phyloP scores from a whole-genome alignment of 2,329 filamentous ascomycete species.

The Penicillium sp. region DNA sequence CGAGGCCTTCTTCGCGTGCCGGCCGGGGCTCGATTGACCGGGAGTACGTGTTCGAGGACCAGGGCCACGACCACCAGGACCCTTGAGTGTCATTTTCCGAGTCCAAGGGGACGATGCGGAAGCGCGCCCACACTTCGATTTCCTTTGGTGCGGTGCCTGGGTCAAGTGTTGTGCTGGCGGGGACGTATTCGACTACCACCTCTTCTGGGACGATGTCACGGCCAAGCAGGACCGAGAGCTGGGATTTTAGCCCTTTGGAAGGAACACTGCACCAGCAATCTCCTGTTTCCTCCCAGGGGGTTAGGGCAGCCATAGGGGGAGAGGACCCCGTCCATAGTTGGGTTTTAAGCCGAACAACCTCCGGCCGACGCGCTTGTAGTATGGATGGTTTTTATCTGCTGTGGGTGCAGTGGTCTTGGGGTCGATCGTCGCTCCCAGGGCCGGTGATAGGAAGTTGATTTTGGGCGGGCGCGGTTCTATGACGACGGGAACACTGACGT shows the following conservation, averaged over 20 bases:
- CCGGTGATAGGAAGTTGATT: slow-evolving; percentile 68
- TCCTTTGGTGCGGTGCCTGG: slow-evolving; percentile 58
- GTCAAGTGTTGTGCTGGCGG: slow-evolving; percentile 56
- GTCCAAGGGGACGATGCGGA: slow-evolving; percentile 41
- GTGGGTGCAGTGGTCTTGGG: slow-evolving; percentile 58
- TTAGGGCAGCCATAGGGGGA: slow-evolving; percentile 55
- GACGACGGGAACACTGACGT: slow-evolving; percentile 14
- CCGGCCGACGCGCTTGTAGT: slow-evolving; percentile 13
- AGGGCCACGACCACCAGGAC: not conserved
- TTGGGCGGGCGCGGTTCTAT: slow-evolving; percentile 29
- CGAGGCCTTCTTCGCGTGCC: slow-evolving; percentile 11
- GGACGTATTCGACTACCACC: slow-evolving; percentile 67
- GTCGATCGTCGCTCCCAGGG: slow-evolving; percentile 63
- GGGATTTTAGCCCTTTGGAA: slow-evolving; percentile 39
- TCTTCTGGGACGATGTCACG: slow-evolving; percentile 60
- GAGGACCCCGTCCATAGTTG: slow-evolving; percentile 19
- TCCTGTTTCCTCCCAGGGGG: slow-evolving; percentile 68
- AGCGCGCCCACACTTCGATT: slow-evolving; percentile 64
- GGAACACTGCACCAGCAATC: slow-evolving; percentile 77
- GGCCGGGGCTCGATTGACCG: slow-evolving; percentile 3
- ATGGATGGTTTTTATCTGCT: slow-evolving; percentile 30
- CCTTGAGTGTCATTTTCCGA: not conserved
- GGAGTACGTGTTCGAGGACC: not conserved
- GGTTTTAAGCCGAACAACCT: not conserved
- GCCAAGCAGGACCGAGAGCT: slow-evolving; percentile 38